Base-by-base conservation (phyloP, 768 basidiomycete species). In the Tephrocybe rancida region DNA sequence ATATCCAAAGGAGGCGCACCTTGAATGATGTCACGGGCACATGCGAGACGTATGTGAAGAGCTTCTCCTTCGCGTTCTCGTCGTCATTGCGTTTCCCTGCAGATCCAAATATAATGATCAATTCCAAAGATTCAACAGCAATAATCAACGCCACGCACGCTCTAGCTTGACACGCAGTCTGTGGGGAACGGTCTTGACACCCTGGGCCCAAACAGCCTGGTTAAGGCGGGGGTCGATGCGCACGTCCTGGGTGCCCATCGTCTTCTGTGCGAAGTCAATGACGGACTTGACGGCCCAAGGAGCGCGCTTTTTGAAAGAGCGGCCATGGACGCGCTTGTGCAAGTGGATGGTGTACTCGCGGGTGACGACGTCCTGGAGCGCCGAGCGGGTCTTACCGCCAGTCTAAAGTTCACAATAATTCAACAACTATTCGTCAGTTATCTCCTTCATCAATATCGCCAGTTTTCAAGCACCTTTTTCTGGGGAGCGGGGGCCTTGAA, bases 281-380 rank as follows among this genome's bases (percentile, higher is more conserved):
- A 98, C 87, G 60, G 92, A 90, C 80, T 98, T 98, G 75, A 98
- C 84, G 62, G 95, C 97, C 79, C 86, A 88, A 21, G 97, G 97
- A 16, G 97, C 94, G 64, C 95, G 89, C 84, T 96, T 96, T 80
- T 98, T 98, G 84, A 97, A 98, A 38, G 90, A 88, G 56, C 88
- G 84, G 63, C 89, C 92, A 74, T 94, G 92, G 38, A 95, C 92
- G 62, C 76, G 87, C 75, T 96, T 97, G 87, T 97, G 94, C 35
- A 98, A 78, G 77, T 97, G 93, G 81, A 98, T 90, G 67, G 96
- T 98, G 88, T 98, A 97, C 73, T 99, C 96, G 67, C 95, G 88
- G 61, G 95, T 91, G 61, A 98, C 96, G 77, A 98, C 96, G 73
- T 98, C 96, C 76, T 92, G 85, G 71, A 98, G 92, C 50, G 96